These are phyloP conservation scores for Cladosporium sp. DNA, from an alignment of 2,329 filamentous ascomycete genomes.

Conservation along the genomic window DNA sequence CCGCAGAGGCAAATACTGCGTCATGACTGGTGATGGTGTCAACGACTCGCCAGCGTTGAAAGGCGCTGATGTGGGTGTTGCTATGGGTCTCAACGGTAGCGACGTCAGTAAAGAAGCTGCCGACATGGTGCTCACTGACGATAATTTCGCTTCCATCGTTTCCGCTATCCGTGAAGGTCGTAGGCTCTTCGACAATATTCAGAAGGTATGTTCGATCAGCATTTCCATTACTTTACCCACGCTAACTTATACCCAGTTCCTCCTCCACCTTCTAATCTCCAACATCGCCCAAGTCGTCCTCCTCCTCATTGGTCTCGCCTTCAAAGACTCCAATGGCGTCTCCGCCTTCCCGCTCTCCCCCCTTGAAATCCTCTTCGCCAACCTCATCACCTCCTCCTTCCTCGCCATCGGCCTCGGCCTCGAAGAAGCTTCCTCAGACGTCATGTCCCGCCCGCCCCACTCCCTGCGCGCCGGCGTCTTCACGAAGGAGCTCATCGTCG, in stretches of 20 bases:
- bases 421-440: constrained; percentile 41
- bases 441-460: constrained; percentile 42
- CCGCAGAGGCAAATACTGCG: constrained; percentile 34
- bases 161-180: constrained; percentile 41
- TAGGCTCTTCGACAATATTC: constrained; percentile 42
- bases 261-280: constrained; percentile 44
- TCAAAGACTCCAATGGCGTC: constrained; percentile 38
- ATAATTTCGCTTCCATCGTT: constrained; percentile 42
- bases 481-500: constrained; percentile 40
- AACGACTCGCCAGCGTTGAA: constrained; percentile 43
- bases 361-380: constrained; percentile 44
- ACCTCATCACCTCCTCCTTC: constrained; percentile 43
- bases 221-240: no score
- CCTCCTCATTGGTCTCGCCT: constrained; percentile 41
- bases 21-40: constrained; percentile 43
- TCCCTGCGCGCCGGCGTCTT: constrained; percentile 40
- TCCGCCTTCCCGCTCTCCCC: constrained; percentile 43
- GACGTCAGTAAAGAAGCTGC: constrained; percentile 41
- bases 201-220: constrained; percentile 26
- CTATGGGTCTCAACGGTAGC: constrained; percentile 39
- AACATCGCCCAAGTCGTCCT: constrained; percentile 45
- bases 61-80: constrained; percentile 41
- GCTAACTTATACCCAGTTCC: constrained; percentile 24
- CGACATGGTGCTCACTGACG: constrained; percentile 41
- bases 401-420: constrained; percentile 42